Evolutionary conservation across 2,329 filamentous ascomycete species (phyloP), one percentile per base, ranked within the genome.

Genomic region (Nothomitra cinnamomea): DNA sequence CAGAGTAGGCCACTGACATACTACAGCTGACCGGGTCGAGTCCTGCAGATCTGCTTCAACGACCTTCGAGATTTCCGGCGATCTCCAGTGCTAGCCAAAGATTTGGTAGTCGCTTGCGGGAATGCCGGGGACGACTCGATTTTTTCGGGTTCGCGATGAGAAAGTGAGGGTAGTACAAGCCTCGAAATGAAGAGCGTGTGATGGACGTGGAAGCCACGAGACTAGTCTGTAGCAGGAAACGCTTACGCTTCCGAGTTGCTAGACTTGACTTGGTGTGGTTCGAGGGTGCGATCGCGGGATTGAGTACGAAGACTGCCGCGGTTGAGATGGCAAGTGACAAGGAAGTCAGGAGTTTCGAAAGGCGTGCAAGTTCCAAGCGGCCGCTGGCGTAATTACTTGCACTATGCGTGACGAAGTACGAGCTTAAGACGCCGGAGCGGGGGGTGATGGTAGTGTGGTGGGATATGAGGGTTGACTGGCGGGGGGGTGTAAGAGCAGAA

Each of bases 1-100:
- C n/a, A n/a, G 52, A 32, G n/a, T 53, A 49, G 52, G 52, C 52
- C 42, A 43, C 22, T 40, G 52, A 48, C 52, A 53, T 53, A 36
- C 52, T 53, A 53, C 52, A 47, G 42, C 38, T 25, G 22, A 53
- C 40, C 25, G 25, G 51, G 38, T 25, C 15, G 17, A 32, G 24
- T n/a, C 32, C 45, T 13, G 25, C 45, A 28, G 13, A 49, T 32
- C 25, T 12, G 45, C 24, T 49, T 49, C 45, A n/a, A 32, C 24
- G 19, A 19, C 25, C 45, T 35, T 35, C 32, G 24, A 3, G 17
- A 35, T 4, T 24, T 38, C 36, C 28, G 21, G 19, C 25, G 32
- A 41, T 22, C 2, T 13, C 50, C n/a, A 19, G 45, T 17, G 24
- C 6, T 17, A 35, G 4, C 10, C 10, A 10, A 32, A 32, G 15